These are phyloP conservation scores for Paramecium pentaurelia DNA, from an alignment of 73 alveolate species.

Conservation along the genomic window DNA sequence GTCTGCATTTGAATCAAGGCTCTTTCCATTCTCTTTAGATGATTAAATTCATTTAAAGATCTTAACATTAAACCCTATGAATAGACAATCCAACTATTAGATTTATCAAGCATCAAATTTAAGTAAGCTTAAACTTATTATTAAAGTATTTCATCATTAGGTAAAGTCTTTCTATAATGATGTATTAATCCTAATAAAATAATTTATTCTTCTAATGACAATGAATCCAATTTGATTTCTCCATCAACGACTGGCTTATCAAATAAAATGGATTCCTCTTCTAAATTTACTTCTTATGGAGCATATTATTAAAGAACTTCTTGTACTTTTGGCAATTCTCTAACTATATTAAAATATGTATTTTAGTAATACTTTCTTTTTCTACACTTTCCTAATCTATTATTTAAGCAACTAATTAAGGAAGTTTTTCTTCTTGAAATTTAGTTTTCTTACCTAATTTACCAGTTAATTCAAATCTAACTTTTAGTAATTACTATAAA, in stretches of 20 bases:
- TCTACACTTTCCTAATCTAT: conserved; percentile 60
- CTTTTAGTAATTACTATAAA: conserved; percentile 59
- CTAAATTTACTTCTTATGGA: conserved; percentile 65
- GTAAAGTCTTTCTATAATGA: conserved; percentile 77
- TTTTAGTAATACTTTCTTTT: conserved; percentile 29
- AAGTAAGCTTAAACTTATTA: conserved; percentile 61
- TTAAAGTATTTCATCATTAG: conserved; percentile 83
- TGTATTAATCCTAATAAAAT: conserved; percentile 82
- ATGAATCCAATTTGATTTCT: conserved; percentile 71
- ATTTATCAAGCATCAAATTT: conserved; percentile 80
- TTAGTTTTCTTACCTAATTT: conserved; percentile 94
- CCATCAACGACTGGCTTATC: conserved; percentile 89
- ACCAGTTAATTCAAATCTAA: conserved; percentile 90
- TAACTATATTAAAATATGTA: conserved; percentile 56
- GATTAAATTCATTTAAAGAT: conserved; percentile 83
- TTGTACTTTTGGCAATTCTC: conserved; percentile 59
- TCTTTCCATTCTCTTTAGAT: conserved; percentile 90
- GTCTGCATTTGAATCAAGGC: conserved; percentile 85
- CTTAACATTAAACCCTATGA: conserved; percentile 86
- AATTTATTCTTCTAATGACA: conserved; percentile 85
- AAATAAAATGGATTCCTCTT: conserved; percentile 84
- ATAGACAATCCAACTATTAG: conserved; percentile 88
- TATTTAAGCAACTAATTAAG: conserved; percentile 86
- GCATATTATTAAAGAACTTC: conserved; percentile 38
- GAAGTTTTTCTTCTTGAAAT: conserved; percentile 84